Conservation (phyloP, 2,329 filamentous ascomycete species). For the Arthrobotrys sinensis region DNA sequence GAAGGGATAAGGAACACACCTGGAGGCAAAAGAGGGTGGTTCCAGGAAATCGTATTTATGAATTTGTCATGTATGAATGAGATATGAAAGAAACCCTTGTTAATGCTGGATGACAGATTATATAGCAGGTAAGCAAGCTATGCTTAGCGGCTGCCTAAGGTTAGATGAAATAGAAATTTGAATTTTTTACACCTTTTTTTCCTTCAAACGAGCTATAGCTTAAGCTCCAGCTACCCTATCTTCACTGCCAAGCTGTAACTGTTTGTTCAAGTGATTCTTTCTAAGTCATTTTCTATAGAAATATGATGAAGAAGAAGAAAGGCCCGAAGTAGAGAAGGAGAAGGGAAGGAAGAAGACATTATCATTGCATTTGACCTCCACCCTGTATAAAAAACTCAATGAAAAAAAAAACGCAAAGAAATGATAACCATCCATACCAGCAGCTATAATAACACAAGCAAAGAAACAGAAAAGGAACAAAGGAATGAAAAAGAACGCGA, state of each 20-base stretch:
- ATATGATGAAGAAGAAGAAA: too few species aligned
- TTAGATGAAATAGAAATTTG: too few species aligned
- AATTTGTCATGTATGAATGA: conserved; percentile 16
- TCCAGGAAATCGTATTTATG: conserved; percentile 14
- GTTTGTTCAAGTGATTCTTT: too few species aligned
- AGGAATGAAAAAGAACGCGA: conserved; percentile 23
- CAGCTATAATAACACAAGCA: conserved; percentile 16
- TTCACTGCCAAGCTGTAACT: too few species aligned
- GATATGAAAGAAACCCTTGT: conserved; percentile 2
- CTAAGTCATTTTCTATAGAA: too few species aligned
- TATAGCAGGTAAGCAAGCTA: background rate
- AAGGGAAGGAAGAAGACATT: conserved; percentile 11
- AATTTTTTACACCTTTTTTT: too few species aligned
- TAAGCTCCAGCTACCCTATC: too few species aligned
- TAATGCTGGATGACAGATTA: conserved; percentile 1
- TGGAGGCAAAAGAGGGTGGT: background rate
- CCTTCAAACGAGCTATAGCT: too few species aligned
- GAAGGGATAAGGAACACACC: background rate
- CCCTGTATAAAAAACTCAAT: background rate
- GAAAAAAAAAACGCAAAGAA: background rate
- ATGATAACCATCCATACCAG: conserved; percentile 7
- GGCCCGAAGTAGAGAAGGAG: too few species aligned
- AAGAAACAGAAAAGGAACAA: conserved; percentile 19
- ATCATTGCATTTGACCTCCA: background rate
- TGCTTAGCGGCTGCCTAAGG: background rate